Percentiles rank a stretch among this genome's conserved stretches.
phyloP scores from a whole-genome alignment of 805 yeast species.

The Schwanniomyces occidentalis region DNA sequence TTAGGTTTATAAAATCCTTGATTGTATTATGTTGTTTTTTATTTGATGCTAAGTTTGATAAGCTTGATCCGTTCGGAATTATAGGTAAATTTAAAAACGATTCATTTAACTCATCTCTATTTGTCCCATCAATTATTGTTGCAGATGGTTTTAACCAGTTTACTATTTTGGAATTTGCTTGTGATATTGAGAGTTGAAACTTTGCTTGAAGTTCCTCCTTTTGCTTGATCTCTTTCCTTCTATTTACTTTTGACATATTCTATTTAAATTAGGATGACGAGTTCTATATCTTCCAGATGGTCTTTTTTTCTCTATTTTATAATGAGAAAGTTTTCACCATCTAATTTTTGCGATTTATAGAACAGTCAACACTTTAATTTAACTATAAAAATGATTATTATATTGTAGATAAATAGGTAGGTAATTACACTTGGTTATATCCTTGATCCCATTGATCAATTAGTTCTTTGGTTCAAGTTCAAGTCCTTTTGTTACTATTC shows the following conservation, averaged over 20 bases:
- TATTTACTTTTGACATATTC: slow-evolving; percentile 15
- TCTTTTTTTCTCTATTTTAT: no score
- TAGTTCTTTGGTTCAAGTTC: no score
- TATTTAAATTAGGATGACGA: no score
- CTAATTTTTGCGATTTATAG: no score
- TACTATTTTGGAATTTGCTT: slow-evolving; percentile 32
- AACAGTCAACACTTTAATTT: no score
- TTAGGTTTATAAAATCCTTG: slow-evolving; percentile 27
- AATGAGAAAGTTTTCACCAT: no score
- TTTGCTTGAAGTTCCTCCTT: slow-evolving; percentile 49
- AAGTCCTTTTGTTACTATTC: no score
- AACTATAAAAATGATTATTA: no score
- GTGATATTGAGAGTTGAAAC: slow-evolving; percentile 44
- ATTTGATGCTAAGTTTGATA: slow-evolving; percentile 20
- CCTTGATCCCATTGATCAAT: no score
- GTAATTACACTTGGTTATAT: no score
- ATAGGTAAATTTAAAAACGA: slow-evolving; percentile 36
- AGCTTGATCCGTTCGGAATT: slow-evolving; percentile 31
- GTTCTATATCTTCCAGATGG: no score
- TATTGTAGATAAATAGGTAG: no score
- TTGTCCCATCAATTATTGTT: slow-evolving; percentile 1
- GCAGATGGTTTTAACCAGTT: slow-evolving; percentile 36
- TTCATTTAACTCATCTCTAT: slow-evolving; percentile 8
- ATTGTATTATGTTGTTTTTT: slow-evolving; percentile 13
- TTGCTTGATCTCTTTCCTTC: slow-evolving; percentile 44